Base-by-base conservation (phyloP, 331 rosid genomes). In the Malus hybrid region DNA sequence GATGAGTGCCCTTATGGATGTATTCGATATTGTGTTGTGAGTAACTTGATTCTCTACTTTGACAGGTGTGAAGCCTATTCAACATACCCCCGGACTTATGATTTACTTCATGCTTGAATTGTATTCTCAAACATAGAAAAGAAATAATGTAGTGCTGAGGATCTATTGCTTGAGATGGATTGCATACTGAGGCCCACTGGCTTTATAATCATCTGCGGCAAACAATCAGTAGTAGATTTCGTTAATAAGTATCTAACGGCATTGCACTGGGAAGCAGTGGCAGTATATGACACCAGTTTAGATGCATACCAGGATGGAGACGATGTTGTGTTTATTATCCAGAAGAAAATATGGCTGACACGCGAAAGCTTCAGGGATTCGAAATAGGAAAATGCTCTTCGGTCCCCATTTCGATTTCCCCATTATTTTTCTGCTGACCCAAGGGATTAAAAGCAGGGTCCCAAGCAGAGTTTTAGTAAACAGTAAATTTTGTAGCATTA, bases 261-360 rank as follows among this genome's bases (percentile, higher is more conserved):
- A 10, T 79, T 93, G 87, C 96, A 90, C 83, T 93, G 97, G 97
- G 96, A 93, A 83, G 88, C 72, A 74, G 87, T 92, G 79, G 86
- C 90, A 71, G 82, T 86, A 7, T 70, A 76, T 12, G 89, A 85
- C 78, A 66, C 87, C 26, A 56, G 82, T 79, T 83, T 88, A 15
- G 90, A 86, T 61, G 81, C 91, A 3, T 87, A 67, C 18, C 82
- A 81, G 66, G 91, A 88, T 11, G 89, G 80, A 6, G 92, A 87
- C n/a, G 87, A 87, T 24, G 81, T 81, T 66, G 86, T 90, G 72
- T 53, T 90, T 32, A 72, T 93, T 15, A 33, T 90, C 83, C 96
- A 93, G 77, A 93, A 93, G 94, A 90, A 90, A 86, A 8, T 90
- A 66, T 88, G 91, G 96, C 86, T 86, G 29, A 93, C 96, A 58